Evolutionary conservation across 1,284 basidiomycete genomes (phyloP), one percentile per base, ranked within the genome.

Genomic region (Apiotrichum akiyoshidainum): DNA sequence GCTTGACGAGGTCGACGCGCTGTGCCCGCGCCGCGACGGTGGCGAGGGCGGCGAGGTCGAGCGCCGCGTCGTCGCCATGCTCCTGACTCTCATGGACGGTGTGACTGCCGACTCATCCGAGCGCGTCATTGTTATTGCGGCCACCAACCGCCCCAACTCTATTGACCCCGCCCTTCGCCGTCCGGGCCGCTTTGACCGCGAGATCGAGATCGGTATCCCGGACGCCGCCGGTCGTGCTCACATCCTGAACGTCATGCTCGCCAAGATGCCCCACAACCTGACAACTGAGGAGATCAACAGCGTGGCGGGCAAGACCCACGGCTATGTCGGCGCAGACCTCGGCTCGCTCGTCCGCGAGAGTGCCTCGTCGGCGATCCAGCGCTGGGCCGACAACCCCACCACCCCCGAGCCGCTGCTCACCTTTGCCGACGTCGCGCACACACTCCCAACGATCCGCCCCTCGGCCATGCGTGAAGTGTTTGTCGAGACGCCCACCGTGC

Each of bases 141-240:
- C 96, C 0, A 99, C 96, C 1, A 99, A 99, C 76, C 82, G 96
- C 39, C 95, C 93, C 5, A 98, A 99, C 73, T 90, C 93, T 6
- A 92, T 99, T 59, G 96, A 99, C 76, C 95, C 94, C 34, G 96
- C 96, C 0, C 80, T 99, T 45, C 81, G 96, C 52, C 81, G 96
- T 37, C 96, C 96, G 4, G 96, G 96, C 2, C 82, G 96, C 62
- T 95, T 99, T 68, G 96, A 99, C 75, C 82, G 92, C 63, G 96
- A 99, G 77, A 91, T 99, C 46, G 96, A 99, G 76, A 94, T 99
- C 66, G 95, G 93, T 40, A 86, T 99, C 37, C 96, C 96, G 1
- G 90, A 93, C 70, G 85, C 86, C 2, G 83, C 85, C 41, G 91
- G 91, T 1, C 86, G 96, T 22, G 80, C 84, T 39, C 84, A 87